Base-by-base conservation (phyloP, 441 rosid species). In the Caryocar brasiliense region DNA sequence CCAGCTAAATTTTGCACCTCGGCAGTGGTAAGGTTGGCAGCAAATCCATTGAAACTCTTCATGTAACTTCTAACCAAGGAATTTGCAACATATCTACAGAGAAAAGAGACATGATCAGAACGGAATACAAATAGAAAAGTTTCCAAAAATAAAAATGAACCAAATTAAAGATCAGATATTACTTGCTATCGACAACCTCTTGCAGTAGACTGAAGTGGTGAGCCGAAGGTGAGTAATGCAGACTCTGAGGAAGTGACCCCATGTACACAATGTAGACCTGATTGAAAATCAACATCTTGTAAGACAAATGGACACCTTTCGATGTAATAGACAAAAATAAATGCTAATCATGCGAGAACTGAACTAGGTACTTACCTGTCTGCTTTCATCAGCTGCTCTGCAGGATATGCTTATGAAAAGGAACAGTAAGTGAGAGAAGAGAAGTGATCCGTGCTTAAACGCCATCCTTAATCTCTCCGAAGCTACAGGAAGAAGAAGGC, bases 251-350 rank as follows among this genome's bases (percentile, higher is more conserved):
- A 55, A 82, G 66, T 11, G 78, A 63, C 9, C 87, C 91, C 82
- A 82, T 50, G 58, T 82, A 76, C 54, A 79, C 81, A 28, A 85
- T 66, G 53, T 80, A 62, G 11, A 69, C 68, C 87, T 73, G 49
- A n/a, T n/a, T n/a, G n/a, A n/a, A n/a, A n/a, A n/a, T n/a, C n/a
- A n/a, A n/a, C n/a, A n/a, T n/a, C n/a, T n/a, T n/a, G n/a, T n/a
- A n/a, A n/a, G n/a, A n/a, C n/a, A n/a, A n/a, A n/a, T n/a, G n/a
- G n/a, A n/a, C n/a, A n/a, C n/a, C n/a, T n/a, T n/a, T n/a, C n/a
- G n/a, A n/a, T n/a, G n/a, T n/a, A n/a, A n/a, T n/a, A n/a, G n/a
- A n/a, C n/a, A n/a, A n/a, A n/a, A n/a, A n/a, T n/a, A n/a, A n/a
- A n/a, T n/a, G n/a, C n/a, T n/a, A n/a, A n/a, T n/a, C n/a, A n/a